These are phyloP conservation scores for Yarrowia galli DNA, from an alignment of 1,139 yeast genomes.

Conservation along the genomic window DNA sequence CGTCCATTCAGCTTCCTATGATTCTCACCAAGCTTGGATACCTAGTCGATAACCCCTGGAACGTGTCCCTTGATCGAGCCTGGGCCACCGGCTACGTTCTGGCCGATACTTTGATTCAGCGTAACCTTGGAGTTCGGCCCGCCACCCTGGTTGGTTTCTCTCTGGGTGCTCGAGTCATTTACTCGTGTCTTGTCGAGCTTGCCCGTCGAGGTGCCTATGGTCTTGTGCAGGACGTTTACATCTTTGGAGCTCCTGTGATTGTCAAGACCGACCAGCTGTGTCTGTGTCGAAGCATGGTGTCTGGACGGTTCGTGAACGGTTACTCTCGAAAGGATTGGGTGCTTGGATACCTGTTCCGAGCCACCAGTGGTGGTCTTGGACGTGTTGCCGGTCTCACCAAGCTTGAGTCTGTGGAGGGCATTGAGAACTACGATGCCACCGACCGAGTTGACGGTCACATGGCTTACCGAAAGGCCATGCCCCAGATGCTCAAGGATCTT, in stretches of 20 bases:
- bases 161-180: constrained; percentile 89
- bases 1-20: constrained; percentile 95
- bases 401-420: constrained; percentile 63
- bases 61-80: constrained; percentile 93
- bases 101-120: constrained; percentile 87
- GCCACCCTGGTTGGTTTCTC: constrained; percentile 93
- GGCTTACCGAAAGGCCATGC: constrained; percentile 95
- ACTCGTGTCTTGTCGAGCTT: constrained; percentile 85
- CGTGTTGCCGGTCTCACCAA: constrained; percentile 90
- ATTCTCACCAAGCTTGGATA: constrained; percentile 87
- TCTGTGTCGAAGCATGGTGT: constrained; percentile 82
- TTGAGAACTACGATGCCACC: constrained; percentile 89
- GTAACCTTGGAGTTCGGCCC: constrained; percentile 92
- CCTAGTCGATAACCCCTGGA: constrained; percentile 96
- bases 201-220: constrained; percentile 90
- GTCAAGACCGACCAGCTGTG: constrained; percentile 79
- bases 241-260: constrained; percentile 90
- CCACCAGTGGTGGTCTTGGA: constrained; percentile 92
- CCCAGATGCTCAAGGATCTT: constrained; percentile 68
- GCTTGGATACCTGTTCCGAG: constrained; percentile 90
- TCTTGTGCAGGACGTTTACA: constrained; percentile 82
- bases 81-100: constrained; percentile 94
- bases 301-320: constrained; percentile 90
- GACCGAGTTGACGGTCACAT: constrained; percentile 92
- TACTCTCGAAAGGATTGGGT: constrained; percentile 96